Conservation (phyloP, 2,329 filamentous ascomycete genomes). For the Diplodia seriata region DNA sequence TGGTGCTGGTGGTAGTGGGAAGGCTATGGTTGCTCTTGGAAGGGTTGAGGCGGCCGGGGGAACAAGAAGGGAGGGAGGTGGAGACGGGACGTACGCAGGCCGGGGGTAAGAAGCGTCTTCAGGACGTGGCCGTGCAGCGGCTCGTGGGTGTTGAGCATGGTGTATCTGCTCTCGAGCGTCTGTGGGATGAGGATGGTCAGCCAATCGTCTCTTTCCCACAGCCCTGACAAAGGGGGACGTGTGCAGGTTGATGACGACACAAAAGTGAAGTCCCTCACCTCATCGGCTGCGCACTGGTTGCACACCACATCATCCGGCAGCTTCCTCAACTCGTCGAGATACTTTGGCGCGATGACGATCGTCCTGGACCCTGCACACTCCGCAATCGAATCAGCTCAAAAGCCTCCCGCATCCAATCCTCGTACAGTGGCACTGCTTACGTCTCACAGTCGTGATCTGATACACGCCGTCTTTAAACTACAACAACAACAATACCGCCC, state of each 20-base stretch:
- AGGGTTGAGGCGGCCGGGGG: not conserved
- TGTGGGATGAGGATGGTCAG: constrained; percentile 28
- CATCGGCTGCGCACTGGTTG: constrained; percentile 40
- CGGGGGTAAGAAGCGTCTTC: constrained; percentile 44
- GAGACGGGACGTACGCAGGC: constrained; percentile 38
- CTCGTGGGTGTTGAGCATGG: constrained; percentile 38
- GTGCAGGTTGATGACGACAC: too few species aligned
- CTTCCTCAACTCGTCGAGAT: constrained; percentile 45
- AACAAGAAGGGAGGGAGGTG: too few species aligned
- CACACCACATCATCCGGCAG: constrained; percentile 45
- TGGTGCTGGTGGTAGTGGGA: not conserved
- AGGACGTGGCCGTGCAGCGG: constrained; percentile 37
- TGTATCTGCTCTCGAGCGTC: constrained; percentile 45
- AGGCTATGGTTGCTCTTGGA: not conserved
- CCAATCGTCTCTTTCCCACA: too few species aligned
- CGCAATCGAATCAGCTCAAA: not conserved
- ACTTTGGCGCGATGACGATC: constrained; percentile 40
- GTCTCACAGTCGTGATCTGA: constrained; percentile 36
- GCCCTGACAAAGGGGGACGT: too few species aligned
- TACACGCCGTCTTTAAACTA: constrained; percentile 44
- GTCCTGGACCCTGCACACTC: constrained; percentile 32
- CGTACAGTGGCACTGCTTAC: not conserved
- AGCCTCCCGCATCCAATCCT: not conserved
- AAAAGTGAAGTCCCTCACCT: constrained; percentile 34
- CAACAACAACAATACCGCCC: constrained; percentile 28